A percentile compares a stretch with the other conserved stretches of the same genome.
Conservation (phyloP, 345 rosid genomes). For the Turnera subulata region DNA sequence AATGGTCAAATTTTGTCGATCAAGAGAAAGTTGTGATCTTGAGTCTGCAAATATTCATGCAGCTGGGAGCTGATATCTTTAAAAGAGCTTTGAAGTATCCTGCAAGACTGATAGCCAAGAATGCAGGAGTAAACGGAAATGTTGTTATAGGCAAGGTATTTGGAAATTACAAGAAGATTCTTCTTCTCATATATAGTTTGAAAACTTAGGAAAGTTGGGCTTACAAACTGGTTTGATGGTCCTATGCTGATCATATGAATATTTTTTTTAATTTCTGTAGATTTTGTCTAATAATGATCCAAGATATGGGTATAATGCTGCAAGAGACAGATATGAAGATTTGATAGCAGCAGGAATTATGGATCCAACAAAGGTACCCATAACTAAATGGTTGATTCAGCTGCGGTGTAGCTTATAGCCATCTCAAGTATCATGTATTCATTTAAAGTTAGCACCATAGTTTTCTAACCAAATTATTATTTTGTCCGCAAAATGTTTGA, state of each 20-base stretch:
- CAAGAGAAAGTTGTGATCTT: too few relatives aligned
- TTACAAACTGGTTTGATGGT: too few relatives aligned
- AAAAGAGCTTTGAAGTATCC: conserved; percentile 86
- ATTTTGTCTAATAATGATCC: conserved; percentile 46
- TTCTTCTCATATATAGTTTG: too few relatives aligned
- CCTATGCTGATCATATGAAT: neutral
- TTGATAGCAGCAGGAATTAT: conserved; percentile 84
- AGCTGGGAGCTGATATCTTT: conserved; percentile 94
- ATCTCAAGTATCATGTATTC: too few relatives aligned
- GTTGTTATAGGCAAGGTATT: conserved; percentile 79
- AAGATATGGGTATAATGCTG: conserved; percentile 87
- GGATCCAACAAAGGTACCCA: conserved; percentile 84
- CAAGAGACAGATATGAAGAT: conserved; percentile 84
- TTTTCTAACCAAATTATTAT: too few relatives aligned
- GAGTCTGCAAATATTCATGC: conserved; percentile 18
- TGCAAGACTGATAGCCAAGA: conserved; percentile 83
- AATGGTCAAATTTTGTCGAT: too few relatives aligned
- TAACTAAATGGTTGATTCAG: neutral
- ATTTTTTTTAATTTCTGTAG: conserved; percentile 30
- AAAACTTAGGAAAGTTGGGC: conserved; percentile 64
- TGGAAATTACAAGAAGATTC: neutral
- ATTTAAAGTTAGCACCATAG: too few relatives aligned
- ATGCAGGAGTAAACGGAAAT: conserved; percentile 93
- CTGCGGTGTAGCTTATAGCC: neutral
- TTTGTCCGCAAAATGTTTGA: neutral